A percentile compares a stretch with the other conserved stretches of the same genome.
phyloP scores from a whole-genome alignment of 176 grass and related monocot species.

The maize (Zea mays) region DNA sequence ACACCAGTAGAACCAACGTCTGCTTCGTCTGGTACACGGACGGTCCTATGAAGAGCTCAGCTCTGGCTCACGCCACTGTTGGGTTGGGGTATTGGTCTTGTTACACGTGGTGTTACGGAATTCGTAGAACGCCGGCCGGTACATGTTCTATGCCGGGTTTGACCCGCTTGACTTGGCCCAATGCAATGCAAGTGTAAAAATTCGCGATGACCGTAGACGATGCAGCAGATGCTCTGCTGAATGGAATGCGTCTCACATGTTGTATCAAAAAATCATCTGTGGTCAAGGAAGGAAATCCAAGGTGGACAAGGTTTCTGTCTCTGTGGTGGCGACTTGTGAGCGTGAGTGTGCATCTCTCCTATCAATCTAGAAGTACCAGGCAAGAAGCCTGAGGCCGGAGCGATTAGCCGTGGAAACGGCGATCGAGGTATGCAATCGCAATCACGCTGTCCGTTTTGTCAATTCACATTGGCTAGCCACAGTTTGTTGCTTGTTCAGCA shows the following conservation, averaged over 20 bases:
- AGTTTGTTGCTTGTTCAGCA: background rate
- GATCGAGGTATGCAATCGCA: background rate
- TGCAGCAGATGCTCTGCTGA: background rate
- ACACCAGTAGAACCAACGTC: background rate
- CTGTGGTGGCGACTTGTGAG: too few species aligned
- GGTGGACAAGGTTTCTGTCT: too few species aligned
- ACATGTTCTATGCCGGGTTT: background rate
- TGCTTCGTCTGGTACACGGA: background rate
- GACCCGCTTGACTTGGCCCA: slow-evolving; percentile 30
- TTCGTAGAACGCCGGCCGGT: background rate
- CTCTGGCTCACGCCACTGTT: background rate
- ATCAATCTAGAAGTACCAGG: too few species aligned
- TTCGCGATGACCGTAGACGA: too few species aligned
- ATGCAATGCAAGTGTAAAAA: background rate
- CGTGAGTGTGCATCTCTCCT: too few species aligned
- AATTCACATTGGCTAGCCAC: background rate
- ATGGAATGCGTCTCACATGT: background rate
- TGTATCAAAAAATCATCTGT: too few species aligned
- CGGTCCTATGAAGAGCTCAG: background rate
- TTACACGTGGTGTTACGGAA: background rate
- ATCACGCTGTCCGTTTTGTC: background rate
- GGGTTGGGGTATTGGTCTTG: background rate
- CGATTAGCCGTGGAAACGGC: too few species aligned
- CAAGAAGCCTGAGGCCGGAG: too few species aligned
- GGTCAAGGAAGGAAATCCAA: too few species aligned